A percentile compares a stretch with the other conserved stretches of the same genome.
These are phyloP conservation scores for Trichophyton rubrum DNA, from an alignment of 2,329 filamentous ascomycete genomes.

Conservation along the genomic window DNA sequence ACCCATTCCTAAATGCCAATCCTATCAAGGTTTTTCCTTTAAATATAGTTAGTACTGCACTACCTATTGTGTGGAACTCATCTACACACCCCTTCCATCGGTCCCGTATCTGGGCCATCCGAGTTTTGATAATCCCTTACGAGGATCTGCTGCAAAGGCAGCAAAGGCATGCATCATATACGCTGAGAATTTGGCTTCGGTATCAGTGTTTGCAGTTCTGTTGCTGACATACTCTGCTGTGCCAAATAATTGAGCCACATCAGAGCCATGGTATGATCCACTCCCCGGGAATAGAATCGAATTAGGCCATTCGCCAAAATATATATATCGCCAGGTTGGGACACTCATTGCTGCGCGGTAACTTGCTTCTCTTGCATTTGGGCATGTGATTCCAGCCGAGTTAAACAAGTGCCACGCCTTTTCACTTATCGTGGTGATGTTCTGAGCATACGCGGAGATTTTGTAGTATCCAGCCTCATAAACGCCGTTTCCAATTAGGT, in stretches of 20 bases:
- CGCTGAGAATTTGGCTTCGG: slow-evolving; percentile 37
- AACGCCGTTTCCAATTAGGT: slow-evolving; percentile 9
- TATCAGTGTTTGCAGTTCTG: slow-evolving; percentile 45
- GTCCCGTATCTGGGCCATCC: background rate
- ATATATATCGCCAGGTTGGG: slow-evolving; percentile 20
- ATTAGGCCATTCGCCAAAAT: slow-evolving; percentile 21
- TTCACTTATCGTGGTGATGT: slow-evolving; percentile 11
- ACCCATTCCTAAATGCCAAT: background rate
- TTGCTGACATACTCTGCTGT: slow-evolving; percentile 18
- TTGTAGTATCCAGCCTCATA: slow-evolving; percentile 19
- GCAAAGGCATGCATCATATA: slow-evolving; percentile 19
- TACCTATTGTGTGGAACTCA: background rate
- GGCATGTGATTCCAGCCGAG: slow-evolving; percentile 18
- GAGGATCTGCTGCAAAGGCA: slow-evolving; percentile 23
- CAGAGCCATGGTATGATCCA: slow-evolving; percentile 16
- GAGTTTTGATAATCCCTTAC: slow-evolving; percentile 16
- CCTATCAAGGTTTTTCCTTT: background rate
- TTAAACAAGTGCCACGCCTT: slow-evolving; percentile 13
- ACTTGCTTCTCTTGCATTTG: slow-evolving; percentile 13
- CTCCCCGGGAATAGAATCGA: slow-evolving; percentile 13
- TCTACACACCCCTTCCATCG: background rate
- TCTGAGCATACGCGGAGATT: slow-evolving; percentile 13
- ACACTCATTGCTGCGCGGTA: slow-evolving; percentile 13
- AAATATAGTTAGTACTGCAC: background rate
- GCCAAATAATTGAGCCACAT: slow-evolving; percentile 23